Conservation (phyloP, 2,329 filamentous ascomycete genomes). For the Chalaropsis thielavioides region DNA sequence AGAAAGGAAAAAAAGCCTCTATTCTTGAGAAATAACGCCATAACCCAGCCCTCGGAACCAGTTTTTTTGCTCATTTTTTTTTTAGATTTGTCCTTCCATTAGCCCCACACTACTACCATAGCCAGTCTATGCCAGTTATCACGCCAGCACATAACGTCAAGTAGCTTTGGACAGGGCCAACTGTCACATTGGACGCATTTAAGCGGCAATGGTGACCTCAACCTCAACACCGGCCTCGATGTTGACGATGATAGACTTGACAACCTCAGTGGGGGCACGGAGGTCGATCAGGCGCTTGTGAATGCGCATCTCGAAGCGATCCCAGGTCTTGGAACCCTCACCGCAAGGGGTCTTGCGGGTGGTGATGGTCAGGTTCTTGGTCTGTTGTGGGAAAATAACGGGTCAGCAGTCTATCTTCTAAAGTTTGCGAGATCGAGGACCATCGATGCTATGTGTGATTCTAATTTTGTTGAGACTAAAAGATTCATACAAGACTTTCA, state of each 20-base stretch:
- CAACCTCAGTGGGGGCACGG: conserved; percentile 92
- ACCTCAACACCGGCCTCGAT: conserved; percentile 89
- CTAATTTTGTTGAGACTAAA: background rate
- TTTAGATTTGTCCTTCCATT: conserved; percentile 11
- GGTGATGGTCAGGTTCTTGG: conserved; percentile 91
- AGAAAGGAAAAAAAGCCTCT: conserved; percentile 13
- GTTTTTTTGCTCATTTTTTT: conserved; percentile 13
- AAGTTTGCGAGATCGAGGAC: background rate
- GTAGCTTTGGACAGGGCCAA: background rate
- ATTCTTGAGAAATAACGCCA: conserved; percentile 13
- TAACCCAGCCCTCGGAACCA: conserved; percentile 8
- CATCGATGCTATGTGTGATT: too few species aligned
- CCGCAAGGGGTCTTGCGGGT: conserved; percentile 98
- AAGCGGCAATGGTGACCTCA: conserved; percentile 82
- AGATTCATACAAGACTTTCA: background rate
- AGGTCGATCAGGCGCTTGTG: conserved; percentile 98
- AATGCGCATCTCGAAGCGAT: conserved; percentile 97
- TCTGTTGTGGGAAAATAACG: conserved; percentile 37
- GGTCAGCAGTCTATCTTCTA: conserved; percentile 6
- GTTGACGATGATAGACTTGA: conserved; percentile 95
- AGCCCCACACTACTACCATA: background rate
- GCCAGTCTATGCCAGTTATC: background rate
- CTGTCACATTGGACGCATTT: conserved; percentile 25
- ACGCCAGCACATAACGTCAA: background rate
- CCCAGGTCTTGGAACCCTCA: conserved; percentile 99